Base-by-base conservation (phyloP, 805 yeast genomes). In the Starmera caribaea region DNA sequence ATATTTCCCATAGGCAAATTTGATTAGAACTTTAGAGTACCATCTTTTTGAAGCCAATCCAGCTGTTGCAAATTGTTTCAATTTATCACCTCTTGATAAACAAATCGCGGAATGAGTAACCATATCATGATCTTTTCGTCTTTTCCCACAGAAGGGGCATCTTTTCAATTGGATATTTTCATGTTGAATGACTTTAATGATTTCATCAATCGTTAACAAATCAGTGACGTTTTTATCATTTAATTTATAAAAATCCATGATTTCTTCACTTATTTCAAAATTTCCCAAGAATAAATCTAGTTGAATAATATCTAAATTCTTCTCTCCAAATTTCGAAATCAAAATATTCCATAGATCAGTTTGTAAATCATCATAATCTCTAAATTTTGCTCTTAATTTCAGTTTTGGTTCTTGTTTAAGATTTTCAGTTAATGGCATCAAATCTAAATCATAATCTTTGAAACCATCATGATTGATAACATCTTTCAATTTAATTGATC, bases 91-190 rank as follows among this genome's bases (percentile, higher is more conserved):
- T 43, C 79, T 78, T 26, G 82, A 76, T 0, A 86, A 79, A 60
- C 98, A 92, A 2, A 86, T 75, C 0, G 96, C 90, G 39, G 89
- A 72, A 62, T 90, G 98, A 1, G 85, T 77, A n/a, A 86, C 74
- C 39, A 85, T 74, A 48, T 87, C 94, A 32, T 72, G 54, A 50
- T 80, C 80, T 41, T 71, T 81, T 62, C 15, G 81, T 21, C 26
- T 76, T 47, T 73, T 72, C 38, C 71, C 68, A 60, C 97, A 92
- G 10, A 82, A 67, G 0, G 97, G 97, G 54, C 97, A 92, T 40
- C 70, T 71, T 43, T 77, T 75, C 29, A 47, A 24, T 6, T 39
- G 32, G 7, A 51, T 37, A 3, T 42, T 17, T 13, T 62, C 59
- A 5, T 64, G 57, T 15, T 69, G 69, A 39, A 81, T 73, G 41